Conservation (phyloP, 495 filamentous ascomycete genomes). For the Echria macrotheca region DNA sequence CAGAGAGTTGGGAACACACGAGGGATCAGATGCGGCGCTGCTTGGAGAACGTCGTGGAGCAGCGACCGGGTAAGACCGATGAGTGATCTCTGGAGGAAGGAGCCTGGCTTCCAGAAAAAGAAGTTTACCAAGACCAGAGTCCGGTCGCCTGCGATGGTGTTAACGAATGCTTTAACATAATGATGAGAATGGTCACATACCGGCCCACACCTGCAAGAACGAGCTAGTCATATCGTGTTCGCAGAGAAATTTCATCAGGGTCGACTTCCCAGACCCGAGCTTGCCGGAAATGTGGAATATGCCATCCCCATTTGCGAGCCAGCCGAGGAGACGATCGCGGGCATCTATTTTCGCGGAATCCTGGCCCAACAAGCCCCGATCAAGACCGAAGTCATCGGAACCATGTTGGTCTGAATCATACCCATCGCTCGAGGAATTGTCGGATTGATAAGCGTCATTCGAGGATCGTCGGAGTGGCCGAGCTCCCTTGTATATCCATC, state of each 20-base stretch:
- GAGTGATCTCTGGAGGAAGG: constrained; percentile 33
- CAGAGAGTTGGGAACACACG: constrained; percentile 2
- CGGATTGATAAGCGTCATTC: no score
- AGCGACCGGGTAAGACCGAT: constrained; percentile 37
- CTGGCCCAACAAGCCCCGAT: not conserved
- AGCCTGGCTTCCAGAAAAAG: constrained; percentile 46
- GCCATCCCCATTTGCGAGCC: constrained; percentile 9
- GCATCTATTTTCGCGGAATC: not conserved
- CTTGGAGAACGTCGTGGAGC: constrained; percentile 29
- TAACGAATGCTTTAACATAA: constrained; percentile 1
- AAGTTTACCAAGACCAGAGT: constrained; percentile 32
- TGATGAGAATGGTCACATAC: no score
- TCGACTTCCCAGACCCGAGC: constrained; percentile 36
- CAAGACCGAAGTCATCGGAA: no score
- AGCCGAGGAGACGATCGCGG: not conserved
- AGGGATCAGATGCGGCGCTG: constrained; percentile 25
- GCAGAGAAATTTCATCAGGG: constrained; percentile 33
- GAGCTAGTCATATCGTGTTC: not conserved
- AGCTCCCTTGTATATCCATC: no score
- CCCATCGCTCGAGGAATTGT: no score
- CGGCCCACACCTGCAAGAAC: not conserved
- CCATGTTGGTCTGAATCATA: no score
- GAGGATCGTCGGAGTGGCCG: no score
- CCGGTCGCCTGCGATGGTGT: not conserved
- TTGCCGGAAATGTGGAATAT: constrained; percentile 34